Evolutionary conservation across 768 basidiomycete species (phyloP), one percentile per base, ranked within the genome.

Genomic region (Termitomyces eurrhizus): DNA sequence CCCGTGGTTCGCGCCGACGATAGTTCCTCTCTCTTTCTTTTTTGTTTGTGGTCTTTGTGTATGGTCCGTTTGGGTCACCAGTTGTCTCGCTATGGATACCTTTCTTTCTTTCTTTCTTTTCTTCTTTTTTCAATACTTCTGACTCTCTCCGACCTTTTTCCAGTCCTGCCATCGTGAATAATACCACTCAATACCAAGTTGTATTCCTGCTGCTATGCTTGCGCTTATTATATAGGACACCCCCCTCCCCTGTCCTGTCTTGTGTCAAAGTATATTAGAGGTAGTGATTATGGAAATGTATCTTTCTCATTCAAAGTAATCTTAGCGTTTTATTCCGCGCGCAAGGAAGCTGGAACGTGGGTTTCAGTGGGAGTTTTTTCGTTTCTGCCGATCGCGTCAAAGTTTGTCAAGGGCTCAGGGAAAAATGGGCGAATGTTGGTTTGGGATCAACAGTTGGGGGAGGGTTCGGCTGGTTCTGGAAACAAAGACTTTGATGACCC

Each of bases 1-100:
- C 78, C 70, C 80, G 82, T 64, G 70, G 72, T 46, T 72, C 74
- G 62, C 78, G 83, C 50, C 74, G 80, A 72, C 82, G 85, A 51
- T 61, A 62, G 55, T 21, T 21, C 21, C 21, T 21, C 42, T 51
- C 11, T 3, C 26, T 32, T 16, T 7, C 6, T 8, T 32, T 18
- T 52, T 21, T 21, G 21, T 21, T 42, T 42, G 18, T 42, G 41
- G 8, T 7, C n/a, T 54, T 16, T 32, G 53, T 32, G 24, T 29
- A 12, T 41, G 16, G 52, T 53, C 52, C n/a, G 14, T 37, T 37
- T 54, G 53, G 11, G 18, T 18, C 41, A 41, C 26, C 9, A n/a
- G 21, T 52, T 39, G 21, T 39, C 37, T 14, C 37, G 39, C 37
- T 54, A 39, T 41, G 53, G 39, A 54, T 54, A 54, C 53, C 53